Conservation (phyloP, 371 early-diverging fungal genomes). For the Dichotomocladium elegans region DNA sequence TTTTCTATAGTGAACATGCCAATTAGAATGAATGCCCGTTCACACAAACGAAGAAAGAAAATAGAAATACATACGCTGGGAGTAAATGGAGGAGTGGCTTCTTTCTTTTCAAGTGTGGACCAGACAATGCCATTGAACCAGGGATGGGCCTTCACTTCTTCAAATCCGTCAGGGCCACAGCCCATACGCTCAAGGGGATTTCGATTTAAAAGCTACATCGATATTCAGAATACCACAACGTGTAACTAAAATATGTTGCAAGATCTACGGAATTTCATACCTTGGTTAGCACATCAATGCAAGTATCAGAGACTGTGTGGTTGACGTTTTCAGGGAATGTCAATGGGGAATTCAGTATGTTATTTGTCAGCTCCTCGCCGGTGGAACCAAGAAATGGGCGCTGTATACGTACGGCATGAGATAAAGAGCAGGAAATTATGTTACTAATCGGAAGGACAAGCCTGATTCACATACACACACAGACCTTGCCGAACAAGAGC, state of each 20-base stretch:
- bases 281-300: conserved; percentile 48
- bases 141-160: conserved; percentile 55
- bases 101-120: conserved; percentile 48
- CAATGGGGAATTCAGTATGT: conserved; percentile 55
- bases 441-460: background rate
- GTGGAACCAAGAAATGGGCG: conserved; percentile 64
- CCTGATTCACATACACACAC: too few relatives aligned
- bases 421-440: too few relatives aligned
- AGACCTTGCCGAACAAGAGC: conserved; percentile 69
- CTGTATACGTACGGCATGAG: conserved; percentile 31
- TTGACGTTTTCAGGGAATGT: conserved; percentile 51
- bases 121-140: conserved; percentile 63
- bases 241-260: background rate
- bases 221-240: background rate
- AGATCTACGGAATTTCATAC: conserved; percentile 27
- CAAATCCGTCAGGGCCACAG: conserved; percentile 47
- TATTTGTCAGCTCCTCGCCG: conserved; percentile 45
- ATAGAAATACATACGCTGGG: conserved; percentile 53
- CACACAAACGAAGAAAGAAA: too few relatives aligned
- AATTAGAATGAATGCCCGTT: background rate
- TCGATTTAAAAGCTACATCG: conserved; percentile 46
- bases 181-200: conserved; percentile 56
- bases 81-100: conserved; percentile 57
- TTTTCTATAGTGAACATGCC: conserved; percentile 28
- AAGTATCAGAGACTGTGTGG: conserved; percentile 44